phyloP scores from a whole-genome alignment of 73 alveolate genomes.

The Paramecium sexaurelia region DNA sequence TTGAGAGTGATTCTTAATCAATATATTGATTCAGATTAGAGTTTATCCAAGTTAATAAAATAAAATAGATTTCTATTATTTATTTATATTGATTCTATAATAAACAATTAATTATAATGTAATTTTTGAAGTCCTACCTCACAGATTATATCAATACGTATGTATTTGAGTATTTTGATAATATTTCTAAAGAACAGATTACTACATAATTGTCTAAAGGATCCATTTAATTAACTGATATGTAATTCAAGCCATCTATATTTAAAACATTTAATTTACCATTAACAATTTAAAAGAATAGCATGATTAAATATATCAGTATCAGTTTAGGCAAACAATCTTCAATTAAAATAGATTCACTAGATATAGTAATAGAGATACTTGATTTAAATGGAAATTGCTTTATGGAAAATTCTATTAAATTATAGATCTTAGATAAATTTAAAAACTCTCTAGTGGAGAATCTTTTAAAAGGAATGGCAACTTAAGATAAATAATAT shows the following conservation, averaged over 20 bases:
- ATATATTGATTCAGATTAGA: slow-evolving; percentile 78
- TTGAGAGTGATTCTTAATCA: slow-evolving; percentile 79
- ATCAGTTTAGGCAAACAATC: background rate
- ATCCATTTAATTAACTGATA: background rate
- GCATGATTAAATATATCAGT: background rate
- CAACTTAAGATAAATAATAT: background rate
- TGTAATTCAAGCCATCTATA: background rate
- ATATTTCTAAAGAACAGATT: background rate
- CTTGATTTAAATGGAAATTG: background rate
- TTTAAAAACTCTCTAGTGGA: background rate
- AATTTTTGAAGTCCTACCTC: background rate
- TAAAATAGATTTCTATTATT: too few species aligned
- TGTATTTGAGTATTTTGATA: background rate
- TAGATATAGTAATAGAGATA: background rate
- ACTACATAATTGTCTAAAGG: background rate
- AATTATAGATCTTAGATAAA: background rate
- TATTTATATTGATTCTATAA: too few species aligned
- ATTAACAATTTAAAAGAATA: background rate
- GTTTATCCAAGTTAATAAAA: slow-evolving; percentile 80
- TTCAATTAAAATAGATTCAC: background rate
- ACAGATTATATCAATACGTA: background rate
- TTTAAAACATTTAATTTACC: background rate
- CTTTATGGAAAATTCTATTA: background rate
- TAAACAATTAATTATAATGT: background rate
- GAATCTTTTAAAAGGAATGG: background rate